Evolutionary conservation across 805 yeast species (phyloP).

Genomic region (Suhomyces vadensis): DNA sequence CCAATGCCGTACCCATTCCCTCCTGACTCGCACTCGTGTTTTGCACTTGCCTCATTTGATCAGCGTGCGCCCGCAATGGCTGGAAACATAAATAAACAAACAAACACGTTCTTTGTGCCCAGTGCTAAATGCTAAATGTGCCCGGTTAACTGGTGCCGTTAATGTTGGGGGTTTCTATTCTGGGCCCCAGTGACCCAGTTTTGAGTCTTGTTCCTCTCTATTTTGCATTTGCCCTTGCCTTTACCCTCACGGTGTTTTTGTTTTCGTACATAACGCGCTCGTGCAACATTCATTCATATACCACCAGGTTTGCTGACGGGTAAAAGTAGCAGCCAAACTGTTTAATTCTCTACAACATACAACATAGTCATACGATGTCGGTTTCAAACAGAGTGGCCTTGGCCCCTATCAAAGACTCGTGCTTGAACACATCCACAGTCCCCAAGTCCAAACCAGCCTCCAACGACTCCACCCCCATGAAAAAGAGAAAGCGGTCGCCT

Average conservation of each 20-base stretch:
- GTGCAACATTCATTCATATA: background rate
- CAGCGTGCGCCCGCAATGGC: conserved; percentile 2
- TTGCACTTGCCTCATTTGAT: conserved; percentile 3
- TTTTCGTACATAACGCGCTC: background rate
- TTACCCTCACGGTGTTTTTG: background rate
- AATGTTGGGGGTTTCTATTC: background rate
- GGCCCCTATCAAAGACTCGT: conserved; percentile 36
- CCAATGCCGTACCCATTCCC: conserved; percentile 1
- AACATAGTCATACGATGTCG: too few relatives aligned
- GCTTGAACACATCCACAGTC: conserved; percentile 27
- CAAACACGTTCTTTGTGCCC: conserved; percentile 4
- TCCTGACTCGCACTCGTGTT: conserved; percentile 1
- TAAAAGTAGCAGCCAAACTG: background rate
- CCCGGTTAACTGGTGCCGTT: background rate
- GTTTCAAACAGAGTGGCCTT: conserved; percentile 34
- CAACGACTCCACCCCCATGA: conserved; percentile 11
- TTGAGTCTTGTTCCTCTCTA: background rate
- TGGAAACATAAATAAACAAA: conserved; percentile 1
- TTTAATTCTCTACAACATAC: too few relatives aligned
- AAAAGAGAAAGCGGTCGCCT: conserved; percentile 11
- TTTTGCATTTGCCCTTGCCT: background rate
- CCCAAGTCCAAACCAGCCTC: conserved; percentile 11
- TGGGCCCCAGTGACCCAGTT: background rate
- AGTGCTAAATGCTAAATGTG: background rate
- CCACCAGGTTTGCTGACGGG: background rate